Base-by-base conservation (phyloP, 805 yeast genomes). In the Hanseniaspora vineae region DNA sequence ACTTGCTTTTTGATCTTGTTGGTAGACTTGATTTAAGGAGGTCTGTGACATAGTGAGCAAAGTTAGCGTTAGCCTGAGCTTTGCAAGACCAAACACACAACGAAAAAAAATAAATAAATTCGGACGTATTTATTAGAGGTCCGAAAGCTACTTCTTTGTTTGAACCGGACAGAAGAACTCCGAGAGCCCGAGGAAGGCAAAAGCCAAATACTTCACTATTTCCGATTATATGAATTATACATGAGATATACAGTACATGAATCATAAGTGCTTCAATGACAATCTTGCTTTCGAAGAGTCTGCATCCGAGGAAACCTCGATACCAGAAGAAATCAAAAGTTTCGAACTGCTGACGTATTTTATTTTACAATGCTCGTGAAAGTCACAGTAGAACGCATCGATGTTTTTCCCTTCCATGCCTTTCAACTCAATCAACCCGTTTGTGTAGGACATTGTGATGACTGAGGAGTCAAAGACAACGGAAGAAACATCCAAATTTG, bases 251-350 rank as follows among this genome's bases (percentile, higher is more conserved):
- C 43, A 5, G 39, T 40, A 3, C 47, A 33, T 10, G 37, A 10
- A 33, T 49, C 14, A 46, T 39, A 29, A 47, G 40, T 1, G 17
- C 42, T 45, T n/a, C 44, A 19, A 3, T 33, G 35, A 32, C 20
- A 45, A 10, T 31, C 46, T 20, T 46, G 50, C 15, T 54, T 18
- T 37, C 6, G 35, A 6, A 54, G n/a, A 12, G 45, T 46, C 17
- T 52, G 53, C 19, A 48, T 50, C 15, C 60, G 42, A 44, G 55
- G 52, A 14, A 58, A 45, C n/a, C 50, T 6, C 17, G 8, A 18
- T 4, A 10, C 40, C 40, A 3, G 40, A n/a, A 10, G 40, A 37
- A 10, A 37, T 37, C 19, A 37, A 37, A n/a, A 37, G 17, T 10
- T 37, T 37, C 8, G 40, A 14, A 19, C 12, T 10, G 19, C 19